Evolutionary conservation across 345 rosid genomes (phyloP).

Genomic region (Melaleuca alternifolia): DNA sequence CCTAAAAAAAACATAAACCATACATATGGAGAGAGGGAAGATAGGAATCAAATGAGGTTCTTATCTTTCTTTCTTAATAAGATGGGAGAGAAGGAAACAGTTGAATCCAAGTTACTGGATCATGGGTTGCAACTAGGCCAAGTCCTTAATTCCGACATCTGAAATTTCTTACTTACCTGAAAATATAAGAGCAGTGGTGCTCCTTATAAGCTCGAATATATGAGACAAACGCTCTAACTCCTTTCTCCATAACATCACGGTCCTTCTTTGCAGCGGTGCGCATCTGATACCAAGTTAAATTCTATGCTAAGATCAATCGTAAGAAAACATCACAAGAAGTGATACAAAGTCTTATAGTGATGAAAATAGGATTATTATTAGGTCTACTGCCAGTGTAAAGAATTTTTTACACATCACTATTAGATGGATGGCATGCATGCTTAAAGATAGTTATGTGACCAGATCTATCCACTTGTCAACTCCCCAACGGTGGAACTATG

Average conservation of each 20-base stretch:
- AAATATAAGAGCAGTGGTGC: conserved; percentile 76
- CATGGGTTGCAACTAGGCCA: not conserved
- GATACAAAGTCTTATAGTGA: not conserved
- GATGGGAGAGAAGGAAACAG: not conserved
- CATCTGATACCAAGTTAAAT: conserved; percentile 30
- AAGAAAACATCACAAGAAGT: not conserved
- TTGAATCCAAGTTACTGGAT: not conserved
- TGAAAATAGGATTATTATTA: not conserved
- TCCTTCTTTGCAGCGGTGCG: conserved; percentile 63
- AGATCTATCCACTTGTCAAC: not conserved
- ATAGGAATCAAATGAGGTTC: not conserved
- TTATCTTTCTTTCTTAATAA: not conserved
- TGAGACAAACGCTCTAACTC: conserved; percentile 87
- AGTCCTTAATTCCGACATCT: conserved; percentile 18
- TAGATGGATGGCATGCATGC: not conserved
- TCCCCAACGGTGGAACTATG: not conserved
- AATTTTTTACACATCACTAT: not conserved
- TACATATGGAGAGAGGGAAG: not conserved
- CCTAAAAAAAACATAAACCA: conserved; percentile 18
- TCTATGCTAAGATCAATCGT: not conserved
- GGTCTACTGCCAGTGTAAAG: not conserved
- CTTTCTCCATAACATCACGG: conserved; percentile 88
- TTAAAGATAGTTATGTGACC: not conserved
- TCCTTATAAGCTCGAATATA: conserved; percentile 83
- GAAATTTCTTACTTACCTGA: conserved; percentile 38